phyloP scores from a whole-genome alignment of 1,284 basidiomycete genomes.

The Sporisorium scitamineum region DNA sequence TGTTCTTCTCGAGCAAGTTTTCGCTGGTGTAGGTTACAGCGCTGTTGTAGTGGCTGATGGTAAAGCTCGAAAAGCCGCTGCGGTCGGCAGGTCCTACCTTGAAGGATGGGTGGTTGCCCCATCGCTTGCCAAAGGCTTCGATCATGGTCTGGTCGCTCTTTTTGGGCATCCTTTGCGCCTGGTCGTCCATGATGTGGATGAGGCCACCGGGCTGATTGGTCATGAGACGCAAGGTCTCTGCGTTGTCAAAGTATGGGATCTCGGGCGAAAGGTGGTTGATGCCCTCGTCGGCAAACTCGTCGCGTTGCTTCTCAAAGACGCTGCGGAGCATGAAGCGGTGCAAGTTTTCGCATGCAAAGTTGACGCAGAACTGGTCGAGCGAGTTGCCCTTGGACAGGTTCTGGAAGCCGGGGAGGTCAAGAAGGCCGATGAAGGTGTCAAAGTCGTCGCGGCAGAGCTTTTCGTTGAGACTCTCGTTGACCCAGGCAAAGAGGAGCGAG shows the following conservation, averaged over 20 bases:
- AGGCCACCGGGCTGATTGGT: constrained; percentile 89
- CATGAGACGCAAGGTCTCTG: constrained; percentile 87
- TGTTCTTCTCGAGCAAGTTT: constrained; percentile 87
- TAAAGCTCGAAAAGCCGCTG: constrained; percentile 86
- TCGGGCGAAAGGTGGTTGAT: constrained; percentile 79
- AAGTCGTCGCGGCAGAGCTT: constrained; percentile 74
- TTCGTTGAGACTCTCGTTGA: constrained; percentile 95
- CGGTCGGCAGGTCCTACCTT: constrained; percentile 72
- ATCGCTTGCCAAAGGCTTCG: constrained; percentile 91
- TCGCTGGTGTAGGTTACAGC: constrained; percentile 91
- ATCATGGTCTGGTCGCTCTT: constrained; percentile 95
- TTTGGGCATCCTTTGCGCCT: constrained; percentile 84
- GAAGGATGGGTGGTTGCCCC: constrained; percentile 92
- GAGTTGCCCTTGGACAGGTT: constrained; percentile 80
- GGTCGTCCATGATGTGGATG: constrained; percentile 97
- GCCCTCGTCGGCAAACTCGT: constrained; percentile 88
- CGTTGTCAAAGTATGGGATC: constrained; percentile 88
- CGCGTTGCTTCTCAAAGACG: constrained; percentile 81
- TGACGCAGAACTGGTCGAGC: constrained; percentile 95
- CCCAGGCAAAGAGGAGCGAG: constrained; percentile 93
- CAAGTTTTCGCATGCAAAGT: constrained; percentile 91
- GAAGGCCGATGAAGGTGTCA: constrained; percentile 87
- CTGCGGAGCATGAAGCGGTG: constrained; percentile 85
- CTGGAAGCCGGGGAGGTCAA: constrained; percentile 89
- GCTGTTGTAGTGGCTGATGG: constrained; percentile 89